phyloP scores from a whole-genome alignment of 768 basidiomycete species.

The Clitopilus passeckerianus region DNA sequence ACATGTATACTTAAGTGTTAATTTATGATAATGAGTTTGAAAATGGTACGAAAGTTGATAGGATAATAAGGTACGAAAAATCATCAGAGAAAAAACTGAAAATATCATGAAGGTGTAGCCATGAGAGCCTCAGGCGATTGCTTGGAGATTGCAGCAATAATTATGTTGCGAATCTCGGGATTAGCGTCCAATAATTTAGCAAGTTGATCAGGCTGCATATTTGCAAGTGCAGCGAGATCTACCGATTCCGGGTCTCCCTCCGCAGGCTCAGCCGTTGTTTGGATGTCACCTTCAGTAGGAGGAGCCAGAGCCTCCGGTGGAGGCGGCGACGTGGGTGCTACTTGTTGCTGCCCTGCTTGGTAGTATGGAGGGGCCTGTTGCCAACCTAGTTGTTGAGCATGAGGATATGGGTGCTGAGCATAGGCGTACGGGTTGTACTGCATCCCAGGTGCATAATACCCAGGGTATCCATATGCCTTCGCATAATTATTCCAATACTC shows the following conservation, averaged over 20 bases:
- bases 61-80: not conserved
- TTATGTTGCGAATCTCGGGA: conserved; percentile 31
- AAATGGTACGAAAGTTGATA: not conserved
- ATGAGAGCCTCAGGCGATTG: not conserved
- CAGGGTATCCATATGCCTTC: conserved; percentile 20
- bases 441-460: conserved; percentile 21
- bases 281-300: no score
- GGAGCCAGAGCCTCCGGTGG: not conserved
- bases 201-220: conserved; percentile 30
- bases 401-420: conserved; percentile 14
- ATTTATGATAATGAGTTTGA: not conserved
- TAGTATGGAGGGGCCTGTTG: conserved; percentile 21
- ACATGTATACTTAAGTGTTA: not conserved
- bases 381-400: conserved; percentile 21
- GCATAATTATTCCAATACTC: conserved; percentile 31
- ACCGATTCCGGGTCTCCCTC: conserved; percentile 8
- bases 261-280: not conserved
- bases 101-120: not conserved
- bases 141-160: conserved; percentile 25
- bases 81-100: not conserved
- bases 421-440: conserved; percentile 22
- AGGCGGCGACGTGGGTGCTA: not conserved
- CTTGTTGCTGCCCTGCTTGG: conserved; percentile 1
- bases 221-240: conserved; percentile 25
- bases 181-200: conserved; percentile 31